These are phyloP conservation scores for Styphnolobium japonicum DNA, from an alignment of 306 rosid genomes.

Conservation along the genomic window DNA sequence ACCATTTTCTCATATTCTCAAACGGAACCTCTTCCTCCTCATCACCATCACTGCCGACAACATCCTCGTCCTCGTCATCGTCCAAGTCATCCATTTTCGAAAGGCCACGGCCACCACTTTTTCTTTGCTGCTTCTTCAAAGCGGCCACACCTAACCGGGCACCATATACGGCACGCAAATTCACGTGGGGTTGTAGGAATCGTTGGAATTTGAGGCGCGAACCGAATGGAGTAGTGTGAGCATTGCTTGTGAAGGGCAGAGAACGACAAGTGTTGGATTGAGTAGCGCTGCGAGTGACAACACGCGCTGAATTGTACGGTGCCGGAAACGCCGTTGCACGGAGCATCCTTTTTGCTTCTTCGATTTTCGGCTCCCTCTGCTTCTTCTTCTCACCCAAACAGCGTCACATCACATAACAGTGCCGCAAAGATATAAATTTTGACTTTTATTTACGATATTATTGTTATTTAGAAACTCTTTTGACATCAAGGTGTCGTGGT, in stretches of 20 bases:
- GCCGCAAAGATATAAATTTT: no score
- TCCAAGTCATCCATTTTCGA: slow-evolving; percentile 32
- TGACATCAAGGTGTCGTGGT: slow-evolving; percentile 66
- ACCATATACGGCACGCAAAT: slow-evolving; percentile 11
- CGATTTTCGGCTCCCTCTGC: background rate
- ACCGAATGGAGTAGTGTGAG: slow-evolving; percentile 1
- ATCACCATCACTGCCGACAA: slow-evolving; percentile 7
- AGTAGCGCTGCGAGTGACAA: background rate
- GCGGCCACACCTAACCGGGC: slow-evolving; percentile 3
- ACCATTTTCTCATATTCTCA: slow-evolving; percentile 61
- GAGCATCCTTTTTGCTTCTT: slow-evolving; percentile 34
- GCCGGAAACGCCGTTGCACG: slow-evolving; percentile 32
- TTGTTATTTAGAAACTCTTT: no score
- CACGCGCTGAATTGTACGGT: slow-evolving; percentile 18
- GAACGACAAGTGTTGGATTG: slow-evolving; percentile 11
- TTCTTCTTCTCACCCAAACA: background rate
- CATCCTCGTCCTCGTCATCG: slow-evolving; percentile 10
- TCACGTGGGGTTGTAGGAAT: slow-evolving; percentile 21
- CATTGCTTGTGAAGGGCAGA: slow-evolving; percentile 15
- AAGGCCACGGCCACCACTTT: slow-evolving; percentile 5
- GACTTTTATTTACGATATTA: no score
- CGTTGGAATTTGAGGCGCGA: slow-evolving; percentile 23
- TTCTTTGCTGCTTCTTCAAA: slow-evolving; percentile 28
- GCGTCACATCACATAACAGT: background rate
- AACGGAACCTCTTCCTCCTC: slow-evolving; percentile 54